phyloP scores from a whole-genome alignment of 306 rosid genomes.

The Prunus mume region DNA sequence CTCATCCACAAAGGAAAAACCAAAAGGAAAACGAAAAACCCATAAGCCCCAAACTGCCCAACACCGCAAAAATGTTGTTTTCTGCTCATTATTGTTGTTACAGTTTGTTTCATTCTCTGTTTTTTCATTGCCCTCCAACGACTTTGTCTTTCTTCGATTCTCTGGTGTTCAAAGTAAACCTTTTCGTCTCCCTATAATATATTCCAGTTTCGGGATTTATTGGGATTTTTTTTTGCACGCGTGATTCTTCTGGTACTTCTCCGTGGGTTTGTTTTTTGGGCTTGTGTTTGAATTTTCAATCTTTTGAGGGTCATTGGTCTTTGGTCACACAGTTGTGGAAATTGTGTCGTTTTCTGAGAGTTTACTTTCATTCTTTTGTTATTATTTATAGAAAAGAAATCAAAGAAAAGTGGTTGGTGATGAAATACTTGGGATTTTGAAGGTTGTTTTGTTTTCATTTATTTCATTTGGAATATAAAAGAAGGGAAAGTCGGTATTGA shows the following conservation, averaged over 20 bases:
- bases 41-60: neutral
- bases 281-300: neutral
- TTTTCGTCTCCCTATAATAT: slow-evolving; percentile 33
- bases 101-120: neutral
- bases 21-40: neutral
- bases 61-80: neutral
- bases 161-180: slow-evolving; percentile 36
- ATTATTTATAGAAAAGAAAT: neutral
- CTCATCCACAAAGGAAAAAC: neutral
- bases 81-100: neutral
- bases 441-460: neutral
- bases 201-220: slow-evolving; percentile 9
- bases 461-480: neutral
- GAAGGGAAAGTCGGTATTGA: neutral
- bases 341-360: slow-evolving; percentile 47
- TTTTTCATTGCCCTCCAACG: slow-evolving; percentile 15
- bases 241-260: slow-evolving; percentile 27
- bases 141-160: slow-evolving; percentile 19
- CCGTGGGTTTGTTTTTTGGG: slow-evolving; percentile 9
- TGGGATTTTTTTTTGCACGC: slow-evolving; percentile 27
- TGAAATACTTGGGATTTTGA: slow-evolving; percentile 23
- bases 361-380: slow-evolving; percentile 28
- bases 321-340: slow-evolving; percentile 31
- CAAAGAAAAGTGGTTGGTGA: slow-evolving; percentile 19
- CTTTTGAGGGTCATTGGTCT: slow-evolving; percentile 27